These are phyloP conservation scores for Gossypium turneri DNA, from an alignment of 345 rosid genomes.

Conservation along the genomic window DNA sequence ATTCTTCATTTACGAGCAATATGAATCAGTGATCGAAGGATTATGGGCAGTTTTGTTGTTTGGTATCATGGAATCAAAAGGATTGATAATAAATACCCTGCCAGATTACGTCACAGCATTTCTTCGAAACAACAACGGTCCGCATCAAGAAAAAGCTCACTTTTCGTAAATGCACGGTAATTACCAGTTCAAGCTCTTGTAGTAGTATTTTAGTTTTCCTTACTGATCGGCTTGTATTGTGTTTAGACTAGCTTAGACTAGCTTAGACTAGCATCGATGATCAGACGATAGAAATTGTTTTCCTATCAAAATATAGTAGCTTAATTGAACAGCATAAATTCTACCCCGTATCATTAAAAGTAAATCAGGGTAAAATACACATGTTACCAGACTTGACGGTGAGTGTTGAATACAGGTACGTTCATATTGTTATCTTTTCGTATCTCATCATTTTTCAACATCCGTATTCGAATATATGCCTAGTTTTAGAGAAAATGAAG, in stretches of 20 bases:
- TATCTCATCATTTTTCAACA: background rate
- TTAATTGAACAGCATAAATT: background rate
- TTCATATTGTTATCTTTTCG: background rate
- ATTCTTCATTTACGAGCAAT: constrained; percentile 80
- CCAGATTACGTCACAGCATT: constrained; percentile 25
- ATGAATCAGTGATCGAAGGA: constrained; percentile 61
- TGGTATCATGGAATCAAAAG: constrained; percentile 26
- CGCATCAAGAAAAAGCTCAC: constrained; percentile 11
- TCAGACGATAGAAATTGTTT: background rate
- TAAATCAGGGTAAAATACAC: background rate
- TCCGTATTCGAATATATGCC: background rate
- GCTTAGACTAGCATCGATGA: background rate
- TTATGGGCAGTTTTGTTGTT: constrained; percentile 27
- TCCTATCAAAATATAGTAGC: background rate
- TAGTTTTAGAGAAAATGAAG: background rate
- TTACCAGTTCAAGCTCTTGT: background rate
- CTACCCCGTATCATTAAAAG: background rate
- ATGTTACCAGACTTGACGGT: background rate
- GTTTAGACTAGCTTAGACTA: constrained; percentile 4
- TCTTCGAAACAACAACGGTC: constrained; percentile 14
- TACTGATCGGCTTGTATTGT: background rate
- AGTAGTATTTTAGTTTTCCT: background rate
- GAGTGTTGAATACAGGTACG: background rate
- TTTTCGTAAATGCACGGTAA: background rate
- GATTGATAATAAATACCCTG: constrained; percentile 29